phyloP scores from a whole-genome alignment of 805 yeast species.

The Kluyveromyces aestuarii region DNA sequence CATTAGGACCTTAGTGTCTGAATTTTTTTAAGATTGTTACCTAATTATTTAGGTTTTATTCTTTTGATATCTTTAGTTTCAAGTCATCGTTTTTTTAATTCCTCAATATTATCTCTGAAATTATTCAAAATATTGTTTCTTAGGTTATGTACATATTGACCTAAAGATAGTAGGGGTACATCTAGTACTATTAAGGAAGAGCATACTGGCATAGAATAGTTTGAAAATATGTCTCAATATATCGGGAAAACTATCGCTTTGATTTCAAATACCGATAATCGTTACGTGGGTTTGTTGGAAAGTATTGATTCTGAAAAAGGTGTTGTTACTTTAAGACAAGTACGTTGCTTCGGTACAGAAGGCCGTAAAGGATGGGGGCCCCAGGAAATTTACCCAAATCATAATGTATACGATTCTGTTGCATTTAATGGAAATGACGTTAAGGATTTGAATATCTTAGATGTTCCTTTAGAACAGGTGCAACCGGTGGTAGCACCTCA shows the following conservation, averaged over 20 bases:
- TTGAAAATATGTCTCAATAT: slow-evolving; percentile 66
- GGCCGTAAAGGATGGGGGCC: slow-evolving; percentile 69
- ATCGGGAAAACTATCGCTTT: slow-evolving; percentile 63
- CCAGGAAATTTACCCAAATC: slow-evolving; percentile 62
- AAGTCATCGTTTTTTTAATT: no score
- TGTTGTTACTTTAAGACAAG: slow-evolving; percentile 74
- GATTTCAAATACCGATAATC: slow-evolving; percentile 28
- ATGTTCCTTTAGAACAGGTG: slow-evolving; percentile 55
- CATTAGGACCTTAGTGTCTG: no score
- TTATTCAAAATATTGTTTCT: no score
- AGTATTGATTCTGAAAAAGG: slow-evolving; percentile 84
- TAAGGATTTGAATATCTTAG: slow-evolving; percentile 78
- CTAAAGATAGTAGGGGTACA: no score
- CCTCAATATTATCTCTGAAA: no score
- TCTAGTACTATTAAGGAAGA: neutral
- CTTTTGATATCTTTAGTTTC: no score
- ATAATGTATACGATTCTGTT: slow-evolving; percentile 62
- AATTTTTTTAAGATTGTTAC: no score
- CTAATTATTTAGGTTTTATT: no score
- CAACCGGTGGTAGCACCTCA: slow-evolving; percentile 38
- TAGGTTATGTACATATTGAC: no score
- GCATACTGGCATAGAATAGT: neutral
- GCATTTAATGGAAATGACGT: slow-evolving; percentile 90
- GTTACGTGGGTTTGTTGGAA: slow-evolving; percentile 85
- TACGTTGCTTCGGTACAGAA: slow-evolving; percentile 84